Percentiles rank a stretch among this genome's conserved stretches.
Conservation (phyloP, 768 basidiomycete species). For the Russula sp. region DNA sequence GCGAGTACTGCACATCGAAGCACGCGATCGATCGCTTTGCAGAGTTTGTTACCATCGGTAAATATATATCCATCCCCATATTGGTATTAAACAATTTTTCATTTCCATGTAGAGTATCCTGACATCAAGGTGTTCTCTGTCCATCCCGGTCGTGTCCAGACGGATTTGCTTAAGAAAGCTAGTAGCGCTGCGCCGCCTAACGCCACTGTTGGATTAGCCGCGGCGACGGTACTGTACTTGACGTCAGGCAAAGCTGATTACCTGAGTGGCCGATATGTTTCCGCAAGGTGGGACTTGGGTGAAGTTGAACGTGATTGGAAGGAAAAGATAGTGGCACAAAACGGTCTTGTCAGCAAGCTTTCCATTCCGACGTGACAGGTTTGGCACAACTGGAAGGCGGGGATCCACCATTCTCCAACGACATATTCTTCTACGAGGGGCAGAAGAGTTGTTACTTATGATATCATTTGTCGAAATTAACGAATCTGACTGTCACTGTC, state of each 20-base stretch:
- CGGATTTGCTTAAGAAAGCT: background rate
- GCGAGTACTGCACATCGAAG: constrained; percentile 1
- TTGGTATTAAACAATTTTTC: background rate
- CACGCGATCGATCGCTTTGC: background rate
- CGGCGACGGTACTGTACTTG: background rate
- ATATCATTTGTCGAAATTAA: too few relatives aligned
- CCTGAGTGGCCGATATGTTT: background rate
- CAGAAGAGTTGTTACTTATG: too few relatives aligned
- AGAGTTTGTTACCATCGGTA: constrained; percentile 5
- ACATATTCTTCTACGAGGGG: too few relatives aligned
- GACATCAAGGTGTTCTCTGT: background rate
- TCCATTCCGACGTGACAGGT: too few relatives aligned
- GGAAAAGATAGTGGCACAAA: too few relatives aligned
- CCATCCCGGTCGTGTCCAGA: background rate
- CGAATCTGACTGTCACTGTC: too few relatives aligned
- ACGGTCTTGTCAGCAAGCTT: too few relatives aligned
- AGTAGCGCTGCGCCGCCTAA: too few relatives aligned
- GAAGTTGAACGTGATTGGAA: too few relatives aligned
- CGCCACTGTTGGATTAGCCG: background rate
- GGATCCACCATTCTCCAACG: too few relatives aligned
- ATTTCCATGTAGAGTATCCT: background rate
- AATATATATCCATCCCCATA: background rate
- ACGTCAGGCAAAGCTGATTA: background rate
- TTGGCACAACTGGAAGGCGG: too few relatives aligned
- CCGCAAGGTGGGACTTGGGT: too few relatives aligned